These are phyloP conservation scores for Ganoderma meredithae DNA, from an alignment of 1,284 basidiomycete genomes.

Conservation along the genomic window DNA sequence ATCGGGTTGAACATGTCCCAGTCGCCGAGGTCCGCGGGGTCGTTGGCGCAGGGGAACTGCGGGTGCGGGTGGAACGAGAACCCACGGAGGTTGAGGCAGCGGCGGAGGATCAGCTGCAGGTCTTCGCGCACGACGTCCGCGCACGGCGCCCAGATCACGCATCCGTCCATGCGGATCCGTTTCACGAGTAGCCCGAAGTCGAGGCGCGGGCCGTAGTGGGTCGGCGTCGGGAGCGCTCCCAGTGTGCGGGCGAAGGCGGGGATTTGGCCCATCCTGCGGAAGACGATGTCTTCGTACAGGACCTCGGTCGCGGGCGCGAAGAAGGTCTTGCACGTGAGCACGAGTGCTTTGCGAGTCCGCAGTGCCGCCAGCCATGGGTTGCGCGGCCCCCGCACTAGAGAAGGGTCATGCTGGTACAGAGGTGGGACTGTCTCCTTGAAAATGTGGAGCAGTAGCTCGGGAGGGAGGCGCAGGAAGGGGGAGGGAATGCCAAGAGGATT, in stretches of 20 bases:
- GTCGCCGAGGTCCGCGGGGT: background rate
- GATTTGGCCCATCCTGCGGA: conserved; percentile 27
- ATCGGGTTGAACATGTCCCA: conserved; percentile 18
- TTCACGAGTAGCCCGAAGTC: conserved; percentile 10
- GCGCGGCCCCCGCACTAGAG: conserved; percentile 5
- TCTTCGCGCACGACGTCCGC: conserved; percentile 22
- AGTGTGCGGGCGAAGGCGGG: conserved; percentile 22
- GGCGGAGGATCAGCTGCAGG: conserved; percentile 18
- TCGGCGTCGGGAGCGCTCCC: background rate
- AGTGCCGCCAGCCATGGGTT: conserved; percentile 19
- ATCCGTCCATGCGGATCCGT: conserved; percentile 22
- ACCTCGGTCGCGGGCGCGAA: conserved; percentile 19
- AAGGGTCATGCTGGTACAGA: conserved; percentile 20
- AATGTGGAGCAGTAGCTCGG: conserved; percentile 22
- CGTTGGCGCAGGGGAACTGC: conserved; percentile 7
- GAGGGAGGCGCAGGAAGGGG: conserved; percentile 13
- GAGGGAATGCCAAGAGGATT: background rate
- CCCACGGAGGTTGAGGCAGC: conserved; percentile 16
- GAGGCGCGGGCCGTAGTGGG: background rate
- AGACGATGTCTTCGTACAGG: conserved; percentile 26
- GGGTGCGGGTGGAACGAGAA: conserved; percentile 22
- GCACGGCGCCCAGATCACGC: conserved; percentile 20
- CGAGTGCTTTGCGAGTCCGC: conserved; percentile 19
- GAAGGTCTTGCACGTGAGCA: conserved; percentile 23
- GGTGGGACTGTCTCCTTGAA: conserved; percentile 17